Evolutionary conservation across 2,329 filamentous ascomycete species (phyloP).

Genomic region (Albophoma yamanashiensis): DNA sequence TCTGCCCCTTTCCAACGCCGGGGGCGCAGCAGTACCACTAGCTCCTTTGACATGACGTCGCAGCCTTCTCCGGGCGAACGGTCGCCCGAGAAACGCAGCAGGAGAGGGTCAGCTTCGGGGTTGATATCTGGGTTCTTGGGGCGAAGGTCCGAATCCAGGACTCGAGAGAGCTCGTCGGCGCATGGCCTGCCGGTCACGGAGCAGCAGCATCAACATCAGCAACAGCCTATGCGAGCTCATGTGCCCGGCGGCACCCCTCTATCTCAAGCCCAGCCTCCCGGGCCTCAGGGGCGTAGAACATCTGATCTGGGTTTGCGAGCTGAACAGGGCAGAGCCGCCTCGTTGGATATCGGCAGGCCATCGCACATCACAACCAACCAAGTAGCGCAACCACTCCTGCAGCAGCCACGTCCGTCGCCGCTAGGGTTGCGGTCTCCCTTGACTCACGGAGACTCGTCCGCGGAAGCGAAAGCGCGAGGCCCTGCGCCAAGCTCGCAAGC

Average conservation of each 20-base stretch:
- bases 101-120: slow-evolving; percentile 18
- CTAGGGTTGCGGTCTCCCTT: slow-evolving; percentile 3
- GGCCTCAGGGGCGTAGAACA: not conserved
- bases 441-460: not conserved
- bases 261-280: not conserved
- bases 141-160: slow-evolving; percentile 9
- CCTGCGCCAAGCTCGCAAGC: not conserved
- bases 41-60: slow-evolving; percentile 9
- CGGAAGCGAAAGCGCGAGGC: not conserved
- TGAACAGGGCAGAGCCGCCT: not conserved
- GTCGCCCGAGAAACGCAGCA: slow-evolving; percentile 11
- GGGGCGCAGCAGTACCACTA: slow-evolving; percentile 12
- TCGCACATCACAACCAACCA: not conserved
- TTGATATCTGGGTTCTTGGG: slow-evolving; percentile 19
- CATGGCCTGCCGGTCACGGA: not conserved
- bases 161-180: slow-evolving; percentile 5
- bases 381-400: not conserved
- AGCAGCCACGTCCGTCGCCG: slow-evolving; percentile 4
- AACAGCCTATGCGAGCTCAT: not conserved
- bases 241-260: not conserved
- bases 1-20: slow-evolving; percentile 6
- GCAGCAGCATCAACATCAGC: not conserved
- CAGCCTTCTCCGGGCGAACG: slow-evolving; percentile 2
- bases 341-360: slow-evolving; percentile 5
- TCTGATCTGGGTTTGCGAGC: not conserved